Evolutionary conservation across 2,329 filamentous ascomycete species (phyloP), one percentile per base, ranked within the genome.

Genomic region (Aspergillus quadrilineatus): DNA sequence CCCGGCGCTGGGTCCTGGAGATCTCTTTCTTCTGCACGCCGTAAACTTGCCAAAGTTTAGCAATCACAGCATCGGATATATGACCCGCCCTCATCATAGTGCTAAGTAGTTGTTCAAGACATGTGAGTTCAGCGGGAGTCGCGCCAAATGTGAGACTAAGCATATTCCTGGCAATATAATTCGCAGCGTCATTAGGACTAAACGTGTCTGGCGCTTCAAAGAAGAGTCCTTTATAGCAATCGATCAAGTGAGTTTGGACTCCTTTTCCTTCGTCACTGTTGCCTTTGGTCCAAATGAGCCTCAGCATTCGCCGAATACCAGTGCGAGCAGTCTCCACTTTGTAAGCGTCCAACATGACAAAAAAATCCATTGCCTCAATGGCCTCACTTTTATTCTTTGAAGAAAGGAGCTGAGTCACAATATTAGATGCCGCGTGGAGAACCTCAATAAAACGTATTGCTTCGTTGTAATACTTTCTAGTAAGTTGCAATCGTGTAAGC

Each of bases 231-330:
- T 89, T 94, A 79, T 99, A 99, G 73, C 91, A 96, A 65, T 99
- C 94, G 63, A 99, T 96, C 30, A 99, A 82, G 74, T 99, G 94
- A 2, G 89, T 90, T 71, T 99, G 95, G 2, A 99, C 92, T 55
- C 94, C 94, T 77, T 97, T 99, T 67, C 95, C 94, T 80, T 99
- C 95, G 68, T 99, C 94, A 67, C 92, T 97, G 76, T 97, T 99
- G 65, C 94, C 93, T 77, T 99, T 99, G 62, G 94, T 99, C 94
- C 94, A 99, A 73, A 99, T 99, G 17, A 99, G 81, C 52, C 93
- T 88, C 61, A 99, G 82, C 94, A 99, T 99, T 56, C 92, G 88
- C 57, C 93, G 85, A 68, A 99, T 97, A 56, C 95, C 94, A 39
- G 88, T 78, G 73, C 96, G 92, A 69, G 95, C 92, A 64, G 94